Base-by-base conservation (phyloP, 2,329 filamentous ascomycete genomes). In the Fusarium anthophilum region DNA sequence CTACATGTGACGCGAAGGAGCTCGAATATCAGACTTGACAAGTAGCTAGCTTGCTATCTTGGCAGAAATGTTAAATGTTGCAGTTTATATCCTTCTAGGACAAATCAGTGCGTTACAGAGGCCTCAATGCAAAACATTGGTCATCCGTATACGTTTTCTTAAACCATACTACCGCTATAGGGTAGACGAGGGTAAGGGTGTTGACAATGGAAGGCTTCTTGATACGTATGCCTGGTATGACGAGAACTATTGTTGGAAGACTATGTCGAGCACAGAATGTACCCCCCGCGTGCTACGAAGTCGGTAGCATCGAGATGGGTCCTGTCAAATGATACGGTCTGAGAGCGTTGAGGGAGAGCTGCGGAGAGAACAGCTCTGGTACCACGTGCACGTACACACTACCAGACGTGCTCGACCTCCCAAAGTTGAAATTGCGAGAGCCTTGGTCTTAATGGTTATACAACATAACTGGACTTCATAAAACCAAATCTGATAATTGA, bases 261-360 rank as follows among this genome's bases (percentile, higher is more conserved):
- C 38, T 30, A 26, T 57, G 35, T 57, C 22, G 18, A 57, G 24
- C n/a, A 44, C 22, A 48, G 15, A 37, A 26, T 18, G 53, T 24
- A 54, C n/a, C 24, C 37, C 45, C 67, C 45, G 53, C 59, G 15
- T 38, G 22, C n/a, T 14, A 44, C 48, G 30, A 24, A 18, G 48
- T 35, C 17, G 24, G 47, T 59, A 53, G 54, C 68, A 54, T 66
- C 57, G 39, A 69, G 50, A 72, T 56, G 50, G 50, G 47, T 35
- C 53, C 30, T 59, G 50, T 65, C 32, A 58, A 74, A 58, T 68
- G 58, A 47, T 64, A 44, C 56, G 35, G 50, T 59, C 26, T 69
- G 54, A 69, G 53, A 59, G 32, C 47, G 45, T 47, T 63, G 28
- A 45, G 47, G 56, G 39, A 12, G 51, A 60, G 55, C 45, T 63